Conservation (phyloP, 306 rosid genomes). For the Vigna hirtella region DNA sequence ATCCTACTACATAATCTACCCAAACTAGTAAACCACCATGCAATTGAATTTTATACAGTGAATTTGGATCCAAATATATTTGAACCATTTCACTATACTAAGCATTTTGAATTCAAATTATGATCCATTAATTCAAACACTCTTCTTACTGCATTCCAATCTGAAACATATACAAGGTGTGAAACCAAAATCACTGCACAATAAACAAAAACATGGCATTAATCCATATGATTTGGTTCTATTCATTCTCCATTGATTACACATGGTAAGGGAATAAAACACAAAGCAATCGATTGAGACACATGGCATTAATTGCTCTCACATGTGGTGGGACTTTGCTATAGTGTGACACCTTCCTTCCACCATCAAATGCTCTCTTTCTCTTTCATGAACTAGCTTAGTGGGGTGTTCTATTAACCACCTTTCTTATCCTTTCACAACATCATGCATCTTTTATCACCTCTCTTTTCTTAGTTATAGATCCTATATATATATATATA, state of each 20-base stretch:
- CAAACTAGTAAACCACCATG: too few species aligned
- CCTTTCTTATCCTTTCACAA: conserved; percentile 37
- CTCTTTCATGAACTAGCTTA: neutral
- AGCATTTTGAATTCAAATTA: too few species aligned
- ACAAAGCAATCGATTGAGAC: conserved; percentile 38
- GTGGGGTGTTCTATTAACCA: conserved; percentile 46
- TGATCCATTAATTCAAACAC: too few species aligned
- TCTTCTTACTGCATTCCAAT: too few species aligned
- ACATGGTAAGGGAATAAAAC: conserved; percentile 6
- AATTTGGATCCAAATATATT: too few species aligned
- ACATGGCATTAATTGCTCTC: conserved; percentile 45
- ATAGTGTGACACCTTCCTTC: conserved; percentile 44
- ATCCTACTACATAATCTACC: too few species aligned
- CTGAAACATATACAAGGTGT: neutral
- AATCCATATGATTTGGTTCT: neutral
- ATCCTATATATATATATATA: too few species aligned
- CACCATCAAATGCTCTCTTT: conserved; percentile 48
- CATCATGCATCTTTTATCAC: neutral
- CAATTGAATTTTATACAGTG: too few species aligned
- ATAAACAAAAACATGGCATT: neutral
- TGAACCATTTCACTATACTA: too few species aligned
- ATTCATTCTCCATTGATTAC: neutral
- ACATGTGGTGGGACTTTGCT: conserved; percentile 54
- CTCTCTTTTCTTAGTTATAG: neutral
- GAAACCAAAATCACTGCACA: neutral